Base-by-base conservation (phyloP, 441 rosid species). In the Pelargonium citronellum region DNA sequence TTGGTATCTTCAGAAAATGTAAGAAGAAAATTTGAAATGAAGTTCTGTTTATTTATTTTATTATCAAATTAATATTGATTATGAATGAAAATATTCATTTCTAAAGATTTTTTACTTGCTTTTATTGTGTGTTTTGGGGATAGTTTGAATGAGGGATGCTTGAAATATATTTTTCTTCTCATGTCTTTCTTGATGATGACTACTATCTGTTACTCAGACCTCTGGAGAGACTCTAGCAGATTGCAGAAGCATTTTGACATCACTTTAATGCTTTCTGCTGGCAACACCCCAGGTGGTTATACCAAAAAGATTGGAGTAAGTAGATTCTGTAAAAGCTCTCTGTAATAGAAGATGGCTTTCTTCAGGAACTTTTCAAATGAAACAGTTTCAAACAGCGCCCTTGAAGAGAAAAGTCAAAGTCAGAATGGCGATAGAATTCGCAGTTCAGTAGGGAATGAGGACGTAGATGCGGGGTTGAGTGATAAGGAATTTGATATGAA, bases 401-500 rank as follows among this genome's bases (percentile, higher is more conserved):
- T 83, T 44, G 97, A 90, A 67, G 99, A 87, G 67, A 90, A 89
- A 75, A 78, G 78, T 66, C 85, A 80, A 77, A 84, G 71, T 17
- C 85, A 82, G 60, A 78, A 61, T 57, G 79, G 69, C 71, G 77
- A 79, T 77, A 81, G 85, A 70, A 77, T 81, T 66, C 79, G 70
- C 51, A 74, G 79, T 53, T 79, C 91, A 64, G 76, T 80, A 41
- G 80, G 78, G 68, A 87, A 81, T 68, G 89, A 81, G 22, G 84
- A 82, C 67, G 70, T 77, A 30, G 82, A 81, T 74, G 87, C 72
- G 68, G 75, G 78, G 71, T 85, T 73, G 61, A 79, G 79, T 57
- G 91, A 83, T 73, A 83, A 93, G 79, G 98, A 84, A 71, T 83
- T 92, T 76, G 95, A 91, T 83, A 88, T 89, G 73, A 92, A 95